Conservation (phyloP, 371 early-diverging fungal species). For the Apophysomyces ossiformis region DNA sequence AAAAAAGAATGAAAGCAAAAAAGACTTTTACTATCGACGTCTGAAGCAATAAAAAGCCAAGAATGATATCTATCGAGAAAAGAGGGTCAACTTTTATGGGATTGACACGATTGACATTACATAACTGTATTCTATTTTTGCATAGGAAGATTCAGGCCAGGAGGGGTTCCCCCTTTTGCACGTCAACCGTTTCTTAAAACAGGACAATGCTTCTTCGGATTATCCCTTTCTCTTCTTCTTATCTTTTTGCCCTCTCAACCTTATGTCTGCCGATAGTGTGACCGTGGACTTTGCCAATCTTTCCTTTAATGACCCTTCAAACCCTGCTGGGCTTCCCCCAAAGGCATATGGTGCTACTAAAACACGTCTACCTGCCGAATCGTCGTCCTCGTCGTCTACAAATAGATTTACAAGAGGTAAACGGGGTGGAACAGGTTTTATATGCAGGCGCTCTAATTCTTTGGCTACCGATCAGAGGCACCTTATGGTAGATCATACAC, state of each 20-base stretch:
- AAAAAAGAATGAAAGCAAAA: slow-evolving; percentile 8
- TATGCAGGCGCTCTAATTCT: slow-evolving; percentile 6
- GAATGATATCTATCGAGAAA: neutral
- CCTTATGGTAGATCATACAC: slow-evolving; percentile 32
- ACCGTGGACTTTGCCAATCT: slow-evolving; percentile 7
- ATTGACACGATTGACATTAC: slow-evolving; percentile 4
- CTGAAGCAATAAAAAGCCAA: slow-evolving; percentile 1
- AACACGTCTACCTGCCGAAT: neutral
- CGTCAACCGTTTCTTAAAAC: slow-evolving; percentile 10
- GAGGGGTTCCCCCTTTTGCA: slow-evolving; percentile 8
- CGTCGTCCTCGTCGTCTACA: neutral
- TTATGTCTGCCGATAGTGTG: slow-evolving; percentile 8
- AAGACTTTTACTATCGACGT: slow-evolving; percentile 4
- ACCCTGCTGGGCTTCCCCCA: neutral
- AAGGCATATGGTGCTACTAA: neutral
- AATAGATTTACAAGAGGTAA: slow-evolving; percentile 1
- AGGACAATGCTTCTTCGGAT: slow-evolving; percentile 11
- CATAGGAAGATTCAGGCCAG: slow-evolving; percentile 2
- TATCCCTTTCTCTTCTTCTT: slow-evolving; percentile 8
- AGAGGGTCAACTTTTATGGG: neutral
- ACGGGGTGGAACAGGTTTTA: slow-evolving; percentile 1
- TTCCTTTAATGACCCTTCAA: neutral
- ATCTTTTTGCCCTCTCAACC: neutral
- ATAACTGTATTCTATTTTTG: neutral
- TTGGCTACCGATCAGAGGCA: slow-evolving; percentile 2